A percentile compares a stretch with the other conserved stretches of the same genome.
phyloP scores from a whole-genome alignment of 1,284 basidiomycete species.

The Apiotrichum gracile region DNA sequence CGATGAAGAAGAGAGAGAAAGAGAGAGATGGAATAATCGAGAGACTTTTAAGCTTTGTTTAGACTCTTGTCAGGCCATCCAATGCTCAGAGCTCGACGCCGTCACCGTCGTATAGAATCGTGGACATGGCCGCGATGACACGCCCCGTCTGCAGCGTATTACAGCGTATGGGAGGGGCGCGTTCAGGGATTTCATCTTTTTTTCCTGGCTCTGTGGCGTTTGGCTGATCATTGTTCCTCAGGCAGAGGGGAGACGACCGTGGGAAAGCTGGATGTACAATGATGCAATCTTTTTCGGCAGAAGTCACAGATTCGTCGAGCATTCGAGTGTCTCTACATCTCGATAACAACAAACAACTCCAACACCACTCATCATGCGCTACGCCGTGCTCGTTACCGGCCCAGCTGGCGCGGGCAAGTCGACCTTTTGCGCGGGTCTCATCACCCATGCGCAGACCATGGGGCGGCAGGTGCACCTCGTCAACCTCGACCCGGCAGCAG shows the following conservation, averaged over 20 bases:
- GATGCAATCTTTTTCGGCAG: background rate
- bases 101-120: no score
- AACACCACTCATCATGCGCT: conserved; percentile 60
- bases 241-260: background rate
- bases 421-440: conserved; percentile 82
- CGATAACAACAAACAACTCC: background rate
- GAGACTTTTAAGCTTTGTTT: background rate
- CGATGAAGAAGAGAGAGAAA: background rate
- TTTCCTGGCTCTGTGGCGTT: no score
- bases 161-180: no score
- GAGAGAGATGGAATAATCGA: background rate
- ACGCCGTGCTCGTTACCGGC: conserved; percentile 65
- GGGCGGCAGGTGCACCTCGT: conserved; percentile 86
- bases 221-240: no score
- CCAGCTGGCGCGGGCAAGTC: conserved; percentile 98
- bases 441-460: conserved; percentile 81
- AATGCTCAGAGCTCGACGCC: no score
- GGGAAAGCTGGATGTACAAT: background rate
- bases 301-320: no score
- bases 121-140: no score
- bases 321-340: no score
- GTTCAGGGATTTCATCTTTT: no score
- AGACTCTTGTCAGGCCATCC: no score
- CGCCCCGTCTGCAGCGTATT: no score
- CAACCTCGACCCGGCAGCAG: conserved; percentile 95